These are phyloP conservation scores for Hypoxylon sp. DNA, from an alignment of 2,329 filamentous ascomycete genomes.

Conservation along the genomic window DNA sequence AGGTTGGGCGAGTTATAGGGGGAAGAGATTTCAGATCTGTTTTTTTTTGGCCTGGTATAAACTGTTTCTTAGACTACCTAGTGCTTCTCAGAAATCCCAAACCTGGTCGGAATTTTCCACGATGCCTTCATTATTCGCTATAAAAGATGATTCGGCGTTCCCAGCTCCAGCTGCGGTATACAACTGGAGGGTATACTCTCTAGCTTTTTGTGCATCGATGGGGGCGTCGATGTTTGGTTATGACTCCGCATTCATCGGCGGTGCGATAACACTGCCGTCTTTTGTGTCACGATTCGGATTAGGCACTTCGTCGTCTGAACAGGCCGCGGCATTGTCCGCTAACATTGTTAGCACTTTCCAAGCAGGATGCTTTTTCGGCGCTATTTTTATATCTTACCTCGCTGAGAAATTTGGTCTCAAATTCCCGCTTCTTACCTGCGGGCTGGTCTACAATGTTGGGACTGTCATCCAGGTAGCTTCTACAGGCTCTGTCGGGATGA, in stretches of 20 bases:
- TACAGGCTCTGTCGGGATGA: constrained; percentile 56
- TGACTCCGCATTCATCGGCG: constrained; percentile 75
- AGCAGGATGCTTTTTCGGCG: constrained; percentile 79
- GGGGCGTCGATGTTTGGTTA: constrained; percentile 57
- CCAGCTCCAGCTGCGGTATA: constrained; percentile 26
- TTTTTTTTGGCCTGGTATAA: not conserved
- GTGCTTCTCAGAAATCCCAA: not conserved
- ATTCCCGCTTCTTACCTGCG: constrained; percentile 66
- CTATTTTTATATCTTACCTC: constrained; percentile 71
- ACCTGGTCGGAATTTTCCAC: not conserved
- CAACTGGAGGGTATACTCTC: constrained; percentile 33
- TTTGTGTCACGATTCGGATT: constrained; percentile 75
- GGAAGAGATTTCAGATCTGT: not conserved
- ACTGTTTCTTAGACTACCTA: not conserved
- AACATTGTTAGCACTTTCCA: constrained; percentile 75
- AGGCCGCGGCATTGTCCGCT: constrained; percentile 68
- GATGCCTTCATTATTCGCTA: constrained; percentile 20
- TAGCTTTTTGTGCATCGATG: constrained; percentile 32
- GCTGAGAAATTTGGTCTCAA: constrained; percentile 72
- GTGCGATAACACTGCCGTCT: constrained; percentile 73
- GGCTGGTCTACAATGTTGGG: constrained; percentile 70
- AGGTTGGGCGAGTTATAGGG: not conserved
- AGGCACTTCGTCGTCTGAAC: constrained; percentile 57
- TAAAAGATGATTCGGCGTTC: constrained; percentile 21
- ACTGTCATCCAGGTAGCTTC: constrained; percentile 72